A percentile compares a stretch with the other conserved stretches of the same genome.
Conservation (phyloP, 1,284 basidiomycete genomes). For the Melampsora larici-populina region DNA sequence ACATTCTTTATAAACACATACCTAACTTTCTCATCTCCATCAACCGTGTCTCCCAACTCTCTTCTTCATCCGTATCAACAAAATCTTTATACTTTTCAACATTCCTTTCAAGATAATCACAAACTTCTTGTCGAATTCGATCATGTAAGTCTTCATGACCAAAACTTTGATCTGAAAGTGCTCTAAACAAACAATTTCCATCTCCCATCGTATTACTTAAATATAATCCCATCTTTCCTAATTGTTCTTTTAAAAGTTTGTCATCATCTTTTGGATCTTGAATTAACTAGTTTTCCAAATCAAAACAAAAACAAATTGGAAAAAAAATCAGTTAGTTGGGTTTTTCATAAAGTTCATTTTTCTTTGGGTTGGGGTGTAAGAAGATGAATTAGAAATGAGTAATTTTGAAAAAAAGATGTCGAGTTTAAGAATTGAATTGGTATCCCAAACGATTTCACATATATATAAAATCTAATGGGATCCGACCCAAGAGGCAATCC, state of each 20-base stretch:
- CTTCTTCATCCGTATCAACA: slow-evolving; percentile 76
- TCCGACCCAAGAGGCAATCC: too few relatives aligned
- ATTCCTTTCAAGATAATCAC: slow-evolving; percentile 72
- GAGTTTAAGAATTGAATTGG: background rate
- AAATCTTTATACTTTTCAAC: slow-evolving; percentile 76
- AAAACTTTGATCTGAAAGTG: slow-evolving; percentile 72
- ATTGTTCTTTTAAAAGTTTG: slow-evolving; percentile 26
- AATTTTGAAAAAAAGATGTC: background rate
- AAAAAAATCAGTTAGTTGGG: too few relatives aligned
- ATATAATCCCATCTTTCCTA: slow-evolving; percentile 46
- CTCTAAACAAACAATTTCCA: slow-evolving; percentile 82
- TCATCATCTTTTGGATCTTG: slow-evolving; percentile 33
- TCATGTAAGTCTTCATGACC: slow-evolving; percentile 70
- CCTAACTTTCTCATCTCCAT: slow-evolving; percentile 71
- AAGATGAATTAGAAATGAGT: background rate
- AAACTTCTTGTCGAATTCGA: slow-evolving; percentile 69
- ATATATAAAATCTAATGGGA: too few relatives aligned
- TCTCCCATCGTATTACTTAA: slow-evolving; percentile 66
- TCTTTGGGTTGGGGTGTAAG: too few relatives aligned
- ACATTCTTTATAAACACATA: slow-evolving; percentile 52
- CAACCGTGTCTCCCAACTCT: slow-evolving; percentile 62
- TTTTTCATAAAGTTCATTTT: too few relatives aligned
- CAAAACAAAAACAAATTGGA: background rate
- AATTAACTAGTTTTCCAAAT: slow-evolving; percentile 23
- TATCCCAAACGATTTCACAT: background rate